These are phyloP conservation scores for Corylus americana DNA, from an alignment of 306 rosid genomes.

Conservation along the genomic window DNA sequence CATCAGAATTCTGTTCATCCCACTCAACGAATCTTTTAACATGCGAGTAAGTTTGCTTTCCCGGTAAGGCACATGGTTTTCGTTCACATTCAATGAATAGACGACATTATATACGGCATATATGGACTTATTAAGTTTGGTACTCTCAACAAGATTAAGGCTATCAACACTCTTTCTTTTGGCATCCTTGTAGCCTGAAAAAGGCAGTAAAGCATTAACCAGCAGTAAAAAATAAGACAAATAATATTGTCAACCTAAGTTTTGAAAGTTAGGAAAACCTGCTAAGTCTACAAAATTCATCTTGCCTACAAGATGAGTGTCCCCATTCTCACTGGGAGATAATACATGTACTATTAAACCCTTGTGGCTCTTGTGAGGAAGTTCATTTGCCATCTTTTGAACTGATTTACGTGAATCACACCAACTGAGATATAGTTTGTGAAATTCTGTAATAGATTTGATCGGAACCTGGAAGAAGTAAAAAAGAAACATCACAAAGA, in stretches of 20 bases:
- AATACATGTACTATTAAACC: slow-evolving; percentile 69
- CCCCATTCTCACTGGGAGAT: slow-evolving; percentile 29
- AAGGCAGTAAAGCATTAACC: slow-evolving; percentile 11
- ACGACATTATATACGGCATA: slow-evolving; percentile 69
- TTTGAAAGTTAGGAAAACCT: slow-evolving; percentile 38
- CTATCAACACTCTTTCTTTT: slow-evolving; percentile 59
- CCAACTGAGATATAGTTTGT: slow-evolving; percentile 45
- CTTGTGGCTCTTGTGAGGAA: slow-evolving; percentile 54
- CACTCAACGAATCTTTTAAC: slow-evolving; percentile 79
- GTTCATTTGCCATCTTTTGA: slow-evolving; percentile 49
- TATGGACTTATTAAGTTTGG: slow-evolving; percentile 68
- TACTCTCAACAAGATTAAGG: slow-evolving; percentile 46
- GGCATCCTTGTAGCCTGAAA: slow-evolving; percentile 72
- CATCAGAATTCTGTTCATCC: slow-evolving; percentile 58
- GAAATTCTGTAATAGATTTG: slow-evolving; percentile 63
- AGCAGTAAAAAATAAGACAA: slow-evolving; percentile 16
- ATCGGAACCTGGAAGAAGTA: slow-evolving; percentile 53
- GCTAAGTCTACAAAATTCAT: slow-evolving; percentile 87
- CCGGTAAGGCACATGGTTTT: slow-evolving; percentile 70
- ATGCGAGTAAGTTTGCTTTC: slow-evolving; percentile 90
- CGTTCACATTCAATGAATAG: slow-evolving; percentile 59
- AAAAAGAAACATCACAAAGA: slow-evolving; percentile 5
- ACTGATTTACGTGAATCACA: slow-evolving; percentile 48
- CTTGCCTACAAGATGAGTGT: slow-evolving; percentile 46
- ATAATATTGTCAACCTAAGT: background rate